A percentile compares a stretch with the other conserved stretches of the same genome.
Conservation (phyloP, 2,329 filamentous ascomycete genomes). For the Calonectria naviculata region DNA sequence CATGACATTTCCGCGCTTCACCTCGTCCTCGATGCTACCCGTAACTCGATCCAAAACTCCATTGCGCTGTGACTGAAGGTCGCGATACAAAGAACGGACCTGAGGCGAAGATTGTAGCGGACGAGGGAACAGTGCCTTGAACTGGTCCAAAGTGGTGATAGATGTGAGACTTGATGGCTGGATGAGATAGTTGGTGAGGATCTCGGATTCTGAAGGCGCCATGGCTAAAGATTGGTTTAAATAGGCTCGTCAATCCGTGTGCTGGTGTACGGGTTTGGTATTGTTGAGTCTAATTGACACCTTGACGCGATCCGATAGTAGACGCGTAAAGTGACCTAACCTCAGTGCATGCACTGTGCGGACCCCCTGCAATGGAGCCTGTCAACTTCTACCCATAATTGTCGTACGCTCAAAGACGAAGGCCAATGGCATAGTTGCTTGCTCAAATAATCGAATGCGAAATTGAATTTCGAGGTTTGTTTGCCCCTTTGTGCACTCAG, state of each 20-base stretch:
- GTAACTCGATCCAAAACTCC: slow-evolving; percentile 75
- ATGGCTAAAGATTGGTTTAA: slow-evolving; percentile 53
- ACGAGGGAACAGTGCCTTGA: slow-evolving; percentile 80
- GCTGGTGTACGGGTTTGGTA: not conserved
- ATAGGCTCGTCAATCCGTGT: not conserved
- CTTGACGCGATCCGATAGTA: slow-evolving; percentile 24
- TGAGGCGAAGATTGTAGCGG: slow-evolving; percentile 73
- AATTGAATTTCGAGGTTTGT: not conserved
- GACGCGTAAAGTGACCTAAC: slow-evolving; percentile 38
- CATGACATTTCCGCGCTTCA: slow-evolving; percentile 68
- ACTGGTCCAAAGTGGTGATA: slow-evolving; percentile 79
- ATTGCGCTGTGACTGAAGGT: slow-evolving; percentile 80
- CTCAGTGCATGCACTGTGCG: not conserved
- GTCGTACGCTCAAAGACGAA: not conserved
- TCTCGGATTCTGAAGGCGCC: slow-evolving; percentile 79
- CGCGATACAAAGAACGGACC: slow-evolving; percentile 79
- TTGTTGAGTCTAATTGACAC: slow-evolving; percentile 1
- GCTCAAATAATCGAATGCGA: not conserved
- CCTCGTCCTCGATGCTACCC: slow-evolving; percentile 73
- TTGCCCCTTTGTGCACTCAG: too few relatives aligned
- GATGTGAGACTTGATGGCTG: slow-evolving; percentile 79
- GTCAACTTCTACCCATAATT: not conserved
- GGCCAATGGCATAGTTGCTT: not conserved
- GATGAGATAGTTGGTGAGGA: slow-evolving; percentile 83
- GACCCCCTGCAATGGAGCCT: not conserved